Conservation (phyloP, 306 rosid species). For the Cajanus cajan region DNA sequence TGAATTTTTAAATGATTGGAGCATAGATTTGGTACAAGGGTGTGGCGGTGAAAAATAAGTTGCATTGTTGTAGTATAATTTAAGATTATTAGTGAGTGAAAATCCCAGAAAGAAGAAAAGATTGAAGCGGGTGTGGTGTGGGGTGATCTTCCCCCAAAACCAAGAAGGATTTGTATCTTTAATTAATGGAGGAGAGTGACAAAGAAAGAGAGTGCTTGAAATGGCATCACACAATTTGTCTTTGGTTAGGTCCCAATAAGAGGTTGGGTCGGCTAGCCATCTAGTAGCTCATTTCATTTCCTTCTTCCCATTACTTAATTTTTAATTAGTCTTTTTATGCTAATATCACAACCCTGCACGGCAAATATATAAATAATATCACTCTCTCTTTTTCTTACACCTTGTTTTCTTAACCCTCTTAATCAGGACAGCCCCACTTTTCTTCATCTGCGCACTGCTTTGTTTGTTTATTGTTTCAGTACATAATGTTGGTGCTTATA, state of each 20-base stretch:
- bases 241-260: slow-evolving; percentile 46
- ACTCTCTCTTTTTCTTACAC: not conserved
- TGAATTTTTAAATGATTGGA: not conserved
- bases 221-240: slow-evolving; percentile 70
- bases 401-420: slow-evolving; percentile 59
- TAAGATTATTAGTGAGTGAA: slow-evolving; percentile 27
- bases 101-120: slow-evolving; percentile 22
- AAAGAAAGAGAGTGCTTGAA: slow-evolving; percentile 65
- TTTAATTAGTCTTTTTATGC: not conserved
- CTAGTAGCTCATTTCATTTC: not conserved
- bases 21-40: not conserved
- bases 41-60: slow-evolving; percentile 16
- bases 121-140: slow-evolving; percentile 34
- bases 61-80: not conserved
- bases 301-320: not conserved
- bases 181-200: slow-evolving; percentile 46
- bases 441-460: slow-evolving; percentile 20
- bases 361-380: slow-evolving; percentile 4
- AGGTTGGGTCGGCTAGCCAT: slow-evolving; percentile 39
- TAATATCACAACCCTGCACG: slow-evolving; percentile 45
- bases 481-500: slow-evolving; percentile 33
- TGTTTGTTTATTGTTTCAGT: slow-evolving; percentile 42
- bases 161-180: slow-evolving; percentile 56
- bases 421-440: slow-evolving; percentile 37
- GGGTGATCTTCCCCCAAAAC: slow-evolving; percentile 62